These are phyloP conservation scores for Lathyrus aphaca DNA, from an alignment of 306 rosid genomes.

Conservation along the genomic window DNA sequence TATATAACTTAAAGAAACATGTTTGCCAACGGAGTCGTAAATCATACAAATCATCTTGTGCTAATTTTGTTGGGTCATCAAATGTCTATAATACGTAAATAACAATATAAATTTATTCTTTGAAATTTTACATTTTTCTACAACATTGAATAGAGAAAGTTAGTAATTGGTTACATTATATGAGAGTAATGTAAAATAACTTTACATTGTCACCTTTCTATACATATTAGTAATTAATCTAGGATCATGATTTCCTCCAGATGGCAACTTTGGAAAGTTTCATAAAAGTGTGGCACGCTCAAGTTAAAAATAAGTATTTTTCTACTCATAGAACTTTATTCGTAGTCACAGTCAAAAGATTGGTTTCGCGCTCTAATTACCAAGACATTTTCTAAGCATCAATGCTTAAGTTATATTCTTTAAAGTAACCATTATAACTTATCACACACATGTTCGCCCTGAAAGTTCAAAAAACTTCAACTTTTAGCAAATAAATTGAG, in stretches of 20 bases:
- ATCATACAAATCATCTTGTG: too few relatives aligned
- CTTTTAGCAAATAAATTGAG: slow-evolving; percentile 35
- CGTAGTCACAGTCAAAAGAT: slow-evolving; percentile 53
- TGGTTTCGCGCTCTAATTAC: slow-evolving; percentile 71
- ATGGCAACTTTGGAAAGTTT: slow-evolving; percentile 6
- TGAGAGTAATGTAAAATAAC: neutral
- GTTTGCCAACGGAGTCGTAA: too few relatives aligned
- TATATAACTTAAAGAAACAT: too few relatives aligned
- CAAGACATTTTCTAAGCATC: slow-evolving; percentile 63
- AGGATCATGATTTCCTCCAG: slow-evolving; percentile 28
- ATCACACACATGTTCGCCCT: slow-evolving; percentile 74
- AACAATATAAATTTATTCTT: too few relatives aligned
- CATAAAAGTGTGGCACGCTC: neutral
- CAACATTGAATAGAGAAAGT: neutral
- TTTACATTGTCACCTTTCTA: slow-evolving; percentile 9
- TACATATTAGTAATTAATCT: slow-evolving; percentile 8
- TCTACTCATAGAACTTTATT: slow-evolving; percentile 49
- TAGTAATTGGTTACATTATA: neutral
- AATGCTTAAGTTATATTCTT: slow-evolving; percentile 70
- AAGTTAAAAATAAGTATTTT: slow-evolving; percentile 20
- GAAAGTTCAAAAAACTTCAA: slow-evolving; percentile 42
- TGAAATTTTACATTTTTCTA: neutral
- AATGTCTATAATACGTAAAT: too few relatives aligned
- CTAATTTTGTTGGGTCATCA: too few relatives aligned
- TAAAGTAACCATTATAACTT: slow-evolving; percentile 72